Conservation (phyloP, 2,329 filamentous ascomycete species). For the Phaeosphaeria sp. region DNA sequence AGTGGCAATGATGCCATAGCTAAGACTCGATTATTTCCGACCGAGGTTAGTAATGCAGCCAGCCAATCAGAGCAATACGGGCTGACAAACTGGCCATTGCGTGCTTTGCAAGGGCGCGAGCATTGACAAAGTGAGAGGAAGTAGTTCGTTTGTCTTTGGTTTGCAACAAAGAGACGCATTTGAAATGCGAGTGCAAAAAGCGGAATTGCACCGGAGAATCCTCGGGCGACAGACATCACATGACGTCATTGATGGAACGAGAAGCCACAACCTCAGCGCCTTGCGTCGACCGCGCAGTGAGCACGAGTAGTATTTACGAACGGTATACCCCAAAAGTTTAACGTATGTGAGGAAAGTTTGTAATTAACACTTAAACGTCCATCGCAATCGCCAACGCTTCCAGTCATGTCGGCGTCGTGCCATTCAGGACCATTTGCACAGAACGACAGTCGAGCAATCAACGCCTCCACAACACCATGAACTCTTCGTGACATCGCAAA, state of each 20-base stretch:
- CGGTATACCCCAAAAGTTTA: too few species aligned
- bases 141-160: background rate
- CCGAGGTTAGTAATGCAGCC: conserved; percentile 37
- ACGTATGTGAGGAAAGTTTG: too few species aligned
- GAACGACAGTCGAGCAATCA: background rate
- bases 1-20: conserved; percentile 43
- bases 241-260: background rate
- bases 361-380: too few species aligned
- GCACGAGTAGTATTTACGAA: background rate
- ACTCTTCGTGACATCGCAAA: background rate
- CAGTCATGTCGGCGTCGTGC: too few species aligned
- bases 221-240: background rate
- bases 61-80: conserved; percentile 18
- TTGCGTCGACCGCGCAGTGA: background rate
- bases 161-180: background rate
- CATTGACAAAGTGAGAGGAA: background rate
- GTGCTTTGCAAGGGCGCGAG: conserved; percentile 16
- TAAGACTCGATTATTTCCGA: conserved; percentile 28
- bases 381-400: too few species aligned
- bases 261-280: background rate
- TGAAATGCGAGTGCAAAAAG: background rate
- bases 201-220: conserved; percentile 2
- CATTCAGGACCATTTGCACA: too few species aligned
- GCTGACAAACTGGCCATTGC: conserved; percentile 41
- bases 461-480: background rate